These are phyloP conservation scores for Acidomyces sp. DNA, from an alignment of 495 filamentous ascomycete species.

Conservation along the genomic window DNA sequence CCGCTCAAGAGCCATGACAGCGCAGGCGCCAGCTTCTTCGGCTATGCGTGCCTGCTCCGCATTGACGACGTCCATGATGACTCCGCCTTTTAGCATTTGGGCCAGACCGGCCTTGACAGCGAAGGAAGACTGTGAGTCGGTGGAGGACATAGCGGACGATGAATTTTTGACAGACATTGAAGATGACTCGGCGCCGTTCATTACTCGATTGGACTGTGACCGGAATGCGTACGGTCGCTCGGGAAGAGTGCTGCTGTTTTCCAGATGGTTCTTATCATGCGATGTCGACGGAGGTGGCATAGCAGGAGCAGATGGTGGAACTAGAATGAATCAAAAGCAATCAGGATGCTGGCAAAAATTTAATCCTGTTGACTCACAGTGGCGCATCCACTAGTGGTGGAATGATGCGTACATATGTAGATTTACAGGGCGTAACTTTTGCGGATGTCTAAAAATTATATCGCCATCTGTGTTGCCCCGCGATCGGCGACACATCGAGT, in stretches of 20 bases:
- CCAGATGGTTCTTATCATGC: too few species aligned
- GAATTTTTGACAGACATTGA: background rate
- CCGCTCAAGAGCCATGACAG: slow-evolving; percentile 97
- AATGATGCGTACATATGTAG: too few species aligned
- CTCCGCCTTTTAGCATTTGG: slow-evolving; percentile 95
- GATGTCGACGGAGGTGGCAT: too few species aligned
- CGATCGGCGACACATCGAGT: too few species aligned
- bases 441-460: too few species aligned
- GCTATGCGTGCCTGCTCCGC: slow-evolving; percentile 89
- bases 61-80: slow-evolving; percentile 98
- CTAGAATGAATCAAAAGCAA: too few species aligned
- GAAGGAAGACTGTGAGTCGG: slow-evolving; percentile 19
- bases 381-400: too few species aligned
- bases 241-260: slow-evolving; percentile 1
- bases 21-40: slow-evolving; percentile 88
- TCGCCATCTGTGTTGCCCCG: too few species aligned
- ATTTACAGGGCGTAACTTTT: too few species aligned
- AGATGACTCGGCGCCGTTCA: slow-evolving; percentile 1
- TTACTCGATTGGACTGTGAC: slow-evolving; percentile 11
- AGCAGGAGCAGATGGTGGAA: too few species aligned
- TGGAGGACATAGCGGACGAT: slow-evolving; percentile 4
- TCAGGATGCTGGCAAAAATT: too few species aligned
- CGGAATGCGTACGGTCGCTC: slow-evolving; percentile 15
- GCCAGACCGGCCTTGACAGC: slow-evolving; percentile 85
- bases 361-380: too few species aligned